Base-by-base conservation (phyloP, 116 monocot genomes). In the Dioscorea cayenensis region DNA sequence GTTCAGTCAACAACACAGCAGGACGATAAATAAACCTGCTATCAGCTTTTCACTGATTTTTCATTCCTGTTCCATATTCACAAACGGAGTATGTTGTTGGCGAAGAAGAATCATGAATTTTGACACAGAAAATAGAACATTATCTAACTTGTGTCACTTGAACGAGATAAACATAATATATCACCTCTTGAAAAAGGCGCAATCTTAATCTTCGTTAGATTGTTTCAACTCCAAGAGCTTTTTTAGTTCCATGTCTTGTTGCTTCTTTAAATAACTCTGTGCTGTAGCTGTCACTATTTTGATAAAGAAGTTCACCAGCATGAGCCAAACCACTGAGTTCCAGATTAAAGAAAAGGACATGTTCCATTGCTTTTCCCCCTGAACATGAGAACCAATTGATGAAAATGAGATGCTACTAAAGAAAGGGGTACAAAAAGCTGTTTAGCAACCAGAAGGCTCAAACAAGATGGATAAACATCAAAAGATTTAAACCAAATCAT, bases 221-320 rank as follows among this genome's bases (percentile, higher is more conserved):
- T 59, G 59, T 3, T 59, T 59, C 18, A 16, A 59, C 17, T 17
- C 21, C 59, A 59, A 59, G 6, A 59, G 59, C 59, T 59, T 17
- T 37, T 59, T 17, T 37, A 90, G 58, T 67, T 88, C 87, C 65
- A 77, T 20, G 23, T 97, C 90, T 58, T 92, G 97, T 64, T 86
- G 81, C 60, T 75, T 77, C 71, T 72, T 88, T 36, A 92, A 81
- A 58, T 90, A 82, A 28, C 74, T 74, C 65, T 88, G 93, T 35
- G 97, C 97, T 16, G 93, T 92, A 32, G 88, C 75, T 21, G 86
- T 84, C 49, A 97, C 77, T 66, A 97, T 97, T 50, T 92, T 92
- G 12, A 64, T 77, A 29, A 88, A 88, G 79, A 92, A 92, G 74
- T 92, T 90, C 48, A 93, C 36, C 8, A 97, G 77, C 84, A 92